phyloP scores from a whole-genome alignment of 2,329 filamentous ascomycete genomes.

The Fusarium foetens region DNA sequence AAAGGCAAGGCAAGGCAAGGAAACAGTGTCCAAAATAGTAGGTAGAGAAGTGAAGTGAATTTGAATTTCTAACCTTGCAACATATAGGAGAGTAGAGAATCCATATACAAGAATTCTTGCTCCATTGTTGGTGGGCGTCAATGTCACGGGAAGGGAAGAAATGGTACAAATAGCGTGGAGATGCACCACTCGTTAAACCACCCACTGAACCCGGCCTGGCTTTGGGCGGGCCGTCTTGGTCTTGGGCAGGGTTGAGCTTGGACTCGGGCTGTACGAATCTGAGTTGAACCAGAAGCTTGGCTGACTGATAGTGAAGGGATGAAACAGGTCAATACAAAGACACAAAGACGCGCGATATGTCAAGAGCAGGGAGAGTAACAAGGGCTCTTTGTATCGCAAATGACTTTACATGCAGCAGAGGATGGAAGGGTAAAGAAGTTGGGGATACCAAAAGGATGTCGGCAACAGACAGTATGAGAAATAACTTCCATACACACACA shows the following conservation, averaged over 20 bases:
- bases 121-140: constrained; percentile 38
- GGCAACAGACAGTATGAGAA: neutral
- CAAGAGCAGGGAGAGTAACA: neutral
- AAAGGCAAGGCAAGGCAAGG: neutral
- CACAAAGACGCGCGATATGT: neutral
- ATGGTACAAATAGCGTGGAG: constrained; percentile 30
- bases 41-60: neutral
- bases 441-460: neutral
- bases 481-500: neutral
- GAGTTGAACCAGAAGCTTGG: neutral
- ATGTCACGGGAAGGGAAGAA: constrained; percentile 30
- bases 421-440: neutral
- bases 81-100: constrained; percentile 35
- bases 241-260: neutral
- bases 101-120: constrained; percentile 38
- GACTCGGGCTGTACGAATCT: neutral
- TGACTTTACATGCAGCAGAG: neutral
- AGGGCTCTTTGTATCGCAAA: constrained; percentile 2
- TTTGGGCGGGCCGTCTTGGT: neutral
- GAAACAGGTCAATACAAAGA: constrained; percentile 5
- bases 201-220: neutral
- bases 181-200: constrained; percentile 11
- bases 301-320: neutral
- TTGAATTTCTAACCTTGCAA: constrained; percentile 43
- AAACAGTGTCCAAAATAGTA: neutral